Evolutionary conservation across 768 basidiomycete species (phyloP).

Genomic region (Lactarius psammicola): DNA sequence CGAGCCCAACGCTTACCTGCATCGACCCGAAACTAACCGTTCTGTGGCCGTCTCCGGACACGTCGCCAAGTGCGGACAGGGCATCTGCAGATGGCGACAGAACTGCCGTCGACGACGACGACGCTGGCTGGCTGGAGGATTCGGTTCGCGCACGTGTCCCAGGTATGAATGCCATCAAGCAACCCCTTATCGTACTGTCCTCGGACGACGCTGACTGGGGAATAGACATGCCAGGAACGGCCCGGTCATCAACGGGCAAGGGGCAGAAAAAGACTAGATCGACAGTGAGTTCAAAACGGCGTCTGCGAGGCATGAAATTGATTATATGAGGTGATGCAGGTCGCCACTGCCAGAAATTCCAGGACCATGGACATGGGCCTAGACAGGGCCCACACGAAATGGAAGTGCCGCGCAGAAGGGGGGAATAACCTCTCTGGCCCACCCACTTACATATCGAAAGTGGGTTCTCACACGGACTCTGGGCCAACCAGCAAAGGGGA

Average conservation of each 20-base stretch:
- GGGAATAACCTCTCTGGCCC: constrained; percentile 4
- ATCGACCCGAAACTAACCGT: constrained; percentile 22
- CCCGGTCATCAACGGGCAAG: not conserved
- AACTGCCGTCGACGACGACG: not conserved
- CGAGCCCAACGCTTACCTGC: constrained; percentile 13
- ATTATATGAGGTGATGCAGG: constrained; percentile 11
- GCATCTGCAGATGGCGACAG: constrained; percentile 1
- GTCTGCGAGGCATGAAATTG: not conserved
- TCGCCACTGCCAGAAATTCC: constrained; percentile 7
- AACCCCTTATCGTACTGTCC: not conserved
- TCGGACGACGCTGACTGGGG: not conserved
- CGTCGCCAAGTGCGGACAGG: constrained; percentile 8
- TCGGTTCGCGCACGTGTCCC: not conserved
- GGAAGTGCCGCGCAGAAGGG: constrained; percentile 16
- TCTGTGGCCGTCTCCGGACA: constrained; percentile 12
- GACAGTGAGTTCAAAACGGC: constrained; percentile 16
- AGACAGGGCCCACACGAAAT: constrained; percentile 22
- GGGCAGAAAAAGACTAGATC: constrained; percentile 10
- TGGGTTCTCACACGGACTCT: constrained; percentile 6
- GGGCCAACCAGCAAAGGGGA: constrained; percentile 6
- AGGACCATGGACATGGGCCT: constrained; percentile 13
- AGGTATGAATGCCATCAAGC: constrained; percentile 2
- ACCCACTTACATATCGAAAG: constrained; percentile 10
- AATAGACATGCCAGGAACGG: not conserved
- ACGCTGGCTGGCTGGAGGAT: not conserved